Percentiles rank a stretch among this genome's conserved stretches.
phyloP scores from a whole-genome alignment of 768 basidiomycete genomes.

The Russula emetica region DNA sequence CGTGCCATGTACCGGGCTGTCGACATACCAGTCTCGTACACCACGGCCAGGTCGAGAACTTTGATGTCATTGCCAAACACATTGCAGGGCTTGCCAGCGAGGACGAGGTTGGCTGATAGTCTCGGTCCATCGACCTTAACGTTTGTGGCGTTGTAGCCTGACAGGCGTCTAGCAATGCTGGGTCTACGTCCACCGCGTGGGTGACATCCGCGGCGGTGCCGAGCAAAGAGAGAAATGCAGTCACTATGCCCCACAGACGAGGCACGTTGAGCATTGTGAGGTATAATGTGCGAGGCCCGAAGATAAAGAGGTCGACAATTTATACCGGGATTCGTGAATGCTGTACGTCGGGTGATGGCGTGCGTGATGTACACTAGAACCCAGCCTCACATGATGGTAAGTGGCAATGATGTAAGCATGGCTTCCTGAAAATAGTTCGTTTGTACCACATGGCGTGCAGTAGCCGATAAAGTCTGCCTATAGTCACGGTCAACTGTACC shows the following conservation, averaged over 20 bases:
- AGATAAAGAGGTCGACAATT: background rate
- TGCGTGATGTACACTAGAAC: background rate
- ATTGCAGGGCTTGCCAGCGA: slow-evolving; percentile 51
- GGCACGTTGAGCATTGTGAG: background rate
- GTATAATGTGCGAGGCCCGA: background rate
- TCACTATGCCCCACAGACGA: background rate
- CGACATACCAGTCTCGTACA: slow-evolving; percentile 52
- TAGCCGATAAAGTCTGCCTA: background rate
- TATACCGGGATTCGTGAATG: background rate
- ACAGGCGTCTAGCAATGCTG: slow-evolving; percentile 47
- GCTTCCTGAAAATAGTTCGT: background rate
- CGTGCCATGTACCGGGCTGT: no score
- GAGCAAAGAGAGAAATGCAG: background rate
- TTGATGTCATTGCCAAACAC: slow-evolving; percentile 55
- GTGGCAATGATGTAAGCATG: no score
- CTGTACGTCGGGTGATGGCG: background rate
- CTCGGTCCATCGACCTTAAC: slow-evolving; percentile 39
- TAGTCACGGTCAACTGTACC: background rate
- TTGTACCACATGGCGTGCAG: background rate
- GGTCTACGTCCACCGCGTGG: slow-evolving; percentile 31
- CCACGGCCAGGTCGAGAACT: slow-evolving; percentile 47
- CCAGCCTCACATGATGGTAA: background rate
- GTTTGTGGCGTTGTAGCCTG: slow-evolving; percentile 53
- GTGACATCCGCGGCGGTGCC: background rate
- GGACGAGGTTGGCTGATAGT: slow-evolving; percentile 49